Percentiles rank a stretch among this genome's conserved stretches.
Conservation (phyloP, 2,329 filamentous ascomycete species). For the Pezicula neosporulosa region DNA sequence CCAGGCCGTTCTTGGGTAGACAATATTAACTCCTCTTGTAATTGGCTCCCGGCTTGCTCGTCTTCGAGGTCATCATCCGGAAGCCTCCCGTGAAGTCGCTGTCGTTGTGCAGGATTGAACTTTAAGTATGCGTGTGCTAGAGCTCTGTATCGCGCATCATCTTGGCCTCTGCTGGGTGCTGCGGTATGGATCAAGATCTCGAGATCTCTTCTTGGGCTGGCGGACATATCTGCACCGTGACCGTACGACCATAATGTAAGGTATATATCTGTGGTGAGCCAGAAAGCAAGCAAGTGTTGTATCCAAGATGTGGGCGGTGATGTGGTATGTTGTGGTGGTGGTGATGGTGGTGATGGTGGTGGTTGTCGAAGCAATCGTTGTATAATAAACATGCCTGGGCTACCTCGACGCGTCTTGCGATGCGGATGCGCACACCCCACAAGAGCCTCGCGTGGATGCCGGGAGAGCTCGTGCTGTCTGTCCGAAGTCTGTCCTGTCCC, state of each 20-base stretch:
- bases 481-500: too few species aligned
- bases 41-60: slow-evolving; percentile 37
- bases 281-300: background rate
- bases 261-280: background rate
- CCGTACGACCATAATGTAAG: slow-evolving; percentile 1
- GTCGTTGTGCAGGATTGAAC: slow-evolving; percentile 19
- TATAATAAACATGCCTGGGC: too few species aligned
- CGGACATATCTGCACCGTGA: slow-evolving; percentile 12
- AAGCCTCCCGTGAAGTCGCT: slow-evolving; percentile 5
- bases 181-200: slow-evolving; percentile 29
- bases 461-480: too few species aligned
- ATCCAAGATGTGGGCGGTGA: too few species aligned
- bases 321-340: too few species aligned
- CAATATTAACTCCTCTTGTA: slow-evolving; percentile 12
- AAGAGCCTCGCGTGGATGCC: too few species aligned
- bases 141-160: slow-evolving; percentile 28
- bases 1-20: slow-evolving; percentile 16
- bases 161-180: slow-evolving; percentile 25
- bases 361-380: too few species aligned
- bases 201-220: slow-evolving; percentile 17
- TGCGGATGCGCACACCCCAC: too few species aligned
- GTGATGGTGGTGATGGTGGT: too few species aligned
- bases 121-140: slow-evolving; percentile 26
- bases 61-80: slow-evolving; percentile 26
- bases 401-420: too few species aligned